These are phyloP conservation scores for Spathaspora boniae DNA, from an alignment of 805 yeast species.

Conservation along the genomic window DNA sequence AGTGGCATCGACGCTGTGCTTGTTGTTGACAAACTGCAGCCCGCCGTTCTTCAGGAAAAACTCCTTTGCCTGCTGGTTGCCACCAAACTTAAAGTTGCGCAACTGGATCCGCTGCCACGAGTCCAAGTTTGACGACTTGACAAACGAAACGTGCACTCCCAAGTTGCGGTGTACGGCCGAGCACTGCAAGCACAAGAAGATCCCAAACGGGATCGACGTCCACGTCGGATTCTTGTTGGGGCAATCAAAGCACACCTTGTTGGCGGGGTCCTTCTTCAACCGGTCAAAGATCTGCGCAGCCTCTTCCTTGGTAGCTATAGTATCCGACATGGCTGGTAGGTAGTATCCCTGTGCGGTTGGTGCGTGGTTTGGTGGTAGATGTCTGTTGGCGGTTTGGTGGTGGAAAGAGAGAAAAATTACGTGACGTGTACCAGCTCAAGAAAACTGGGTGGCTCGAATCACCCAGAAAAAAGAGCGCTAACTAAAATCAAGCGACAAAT, in stretches of 20 bases:
- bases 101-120: conserved; percentile 91
- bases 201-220: conserved; percentile 97
- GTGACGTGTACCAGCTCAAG: too few species aligned
- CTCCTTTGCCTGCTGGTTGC: conserved; percentile 82
- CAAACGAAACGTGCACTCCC: conserved; percentile 96
- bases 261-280: conserved; percentile 64
- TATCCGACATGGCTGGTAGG: conserved; percentile 33
- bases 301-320: conserved; percentile 65
- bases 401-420: too few species aligned
- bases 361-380: too few species aligned
- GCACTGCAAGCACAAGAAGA: conserved; percentile 88
- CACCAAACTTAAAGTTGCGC: conserved; percentile 91
- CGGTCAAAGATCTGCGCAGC: conserved; percentile 61
- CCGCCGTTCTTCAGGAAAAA: conserved; percentile 86
- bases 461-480: too few species aligned
- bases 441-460: too few species aligned
- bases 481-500: not conserved
- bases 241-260: conserved; percentile 91
- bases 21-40: conserved; percentile 53
- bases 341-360: too few species aligned
- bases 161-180: conserved; percentile 92
- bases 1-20: conserved; percentile 50
- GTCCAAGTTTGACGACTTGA: conserved; percentile 86
- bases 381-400: conserved; percentile 1
- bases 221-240: conserved; percentile 93